Evolutionary conservation across 176 grass and related monocot species (phyloP).

Genomic region (Miscanthus lutarioriparius): DNA sequence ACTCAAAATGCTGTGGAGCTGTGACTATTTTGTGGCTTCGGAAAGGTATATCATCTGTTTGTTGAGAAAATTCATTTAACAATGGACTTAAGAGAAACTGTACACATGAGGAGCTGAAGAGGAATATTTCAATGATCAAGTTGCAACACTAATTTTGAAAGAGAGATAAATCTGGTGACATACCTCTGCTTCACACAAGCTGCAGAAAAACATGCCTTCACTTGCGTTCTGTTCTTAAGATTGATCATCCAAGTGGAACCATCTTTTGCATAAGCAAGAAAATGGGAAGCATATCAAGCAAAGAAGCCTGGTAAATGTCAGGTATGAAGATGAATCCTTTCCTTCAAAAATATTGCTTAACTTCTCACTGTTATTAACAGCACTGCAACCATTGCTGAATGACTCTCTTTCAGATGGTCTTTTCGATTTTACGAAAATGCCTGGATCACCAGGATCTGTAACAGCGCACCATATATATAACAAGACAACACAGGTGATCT

Average conservation of each 20-base stretch:
- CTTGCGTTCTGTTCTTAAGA: slow-evolving; percentile 62
- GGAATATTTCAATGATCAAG: background rate
- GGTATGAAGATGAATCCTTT: slow-evolving; percentile 36
- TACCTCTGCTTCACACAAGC: slow-evolving; percentile 93
- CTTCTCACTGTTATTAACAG: slow-evolving; percentile 33
- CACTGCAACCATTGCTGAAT: slow-evolving; percentile 10
- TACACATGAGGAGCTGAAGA: background rate
- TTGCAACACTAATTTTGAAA: background rate
- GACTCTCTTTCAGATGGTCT: slow-evolving; percentile 41
- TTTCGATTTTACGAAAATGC: slow-evolving; percentile 64
- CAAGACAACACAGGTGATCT: slow-evolving; percentile 63
- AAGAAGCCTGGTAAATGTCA: background rate
- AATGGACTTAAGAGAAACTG: background rate
- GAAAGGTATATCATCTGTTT: background rate
- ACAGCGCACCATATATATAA: slow-evolving; percentile 79
- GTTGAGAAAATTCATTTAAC: background rate
- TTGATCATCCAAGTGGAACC: slow-evolving; percentile 37
- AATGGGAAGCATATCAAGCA: slow-evolving; percentile 55
- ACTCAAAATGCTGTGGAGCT: background rate
- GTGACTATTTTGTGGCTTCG: background rate
- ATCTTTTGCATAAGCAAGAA: slow-evolving; percentile 51
- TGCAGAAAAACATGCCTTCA: slow-evolving; percentile 96
- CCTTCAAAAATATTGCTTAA: slow-evolving; percentile 34
- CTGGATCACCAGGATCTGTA: slow-evolving; percentile 71
- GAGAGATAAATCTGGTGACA: background rate